Evolutionary conservation across 2,329 filamentous ascomycete genomes (phyloP).

Genomic region (Ophiostoma novo-ulmi): DNA sequence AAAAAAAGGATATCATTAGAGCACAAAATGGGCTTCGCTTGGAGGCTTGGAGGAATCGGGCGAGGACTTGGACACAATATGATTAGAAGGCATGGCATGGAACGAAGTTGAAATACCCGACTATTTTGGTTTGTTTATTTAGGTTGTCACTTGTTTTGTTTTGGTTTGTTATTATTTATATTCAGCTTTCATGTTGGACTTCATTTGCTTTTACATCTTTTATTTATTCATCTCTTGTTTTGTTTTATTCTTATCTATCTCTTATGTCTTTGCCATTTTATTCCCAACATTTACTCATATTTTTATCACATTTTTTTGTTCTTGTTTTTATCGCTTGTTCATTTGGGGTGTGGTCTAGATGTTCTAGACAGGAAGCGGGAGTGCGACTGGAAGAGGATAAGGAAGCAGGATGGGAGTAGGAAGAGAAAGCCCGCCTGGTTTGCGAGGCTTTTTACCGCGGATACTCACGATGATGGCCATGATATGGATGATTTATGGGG

Average conservation of each 20-base stretch:
- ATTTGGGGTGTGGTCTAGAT: not conserved
- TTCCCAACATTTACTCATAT: not conserved
- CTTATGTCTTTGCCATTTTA: not conserved
- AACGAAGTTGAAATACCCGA: slow-evolving; percentile 14
- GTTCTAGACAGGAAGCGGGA: not conserved
- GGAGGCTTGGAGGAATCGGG: not conserved
- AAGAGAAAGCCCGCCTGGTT: not conserved
- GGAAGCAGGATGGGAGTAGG: not conserved
- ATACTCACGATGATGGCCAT: not conserved
- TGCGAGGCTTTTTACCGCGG: not conserved
- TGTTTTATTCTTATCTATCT: not conserved
- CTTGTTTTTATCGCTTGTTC: not conserved
- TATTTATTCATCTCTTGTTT: not conserved
- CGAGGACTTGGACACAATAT: not conserved
- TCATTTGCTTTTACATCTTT: not conserved
- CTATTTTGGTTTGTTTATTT: not conserved
- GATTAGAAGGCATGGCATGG: not conserved
- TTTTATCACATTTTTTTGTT: not conserved
- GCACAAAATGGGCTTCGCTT: not conserved
- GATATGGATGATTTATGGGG: not conserved
- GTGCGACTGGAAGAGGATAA: not conserved
- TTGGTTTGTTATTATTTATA: not conserved
- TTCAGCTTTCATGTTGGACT: not conserved
- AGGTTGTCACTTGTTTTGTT: not conserved
- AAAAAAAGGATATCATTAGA: not conserved